A percentile compares a stretch with the other conserved stretches of the same genome.
These are phyloP conservation scores for Triticum monococcum DNA, from an alignment of 176 grass and related monocot species.

Conservation along the genomic window DNA sequence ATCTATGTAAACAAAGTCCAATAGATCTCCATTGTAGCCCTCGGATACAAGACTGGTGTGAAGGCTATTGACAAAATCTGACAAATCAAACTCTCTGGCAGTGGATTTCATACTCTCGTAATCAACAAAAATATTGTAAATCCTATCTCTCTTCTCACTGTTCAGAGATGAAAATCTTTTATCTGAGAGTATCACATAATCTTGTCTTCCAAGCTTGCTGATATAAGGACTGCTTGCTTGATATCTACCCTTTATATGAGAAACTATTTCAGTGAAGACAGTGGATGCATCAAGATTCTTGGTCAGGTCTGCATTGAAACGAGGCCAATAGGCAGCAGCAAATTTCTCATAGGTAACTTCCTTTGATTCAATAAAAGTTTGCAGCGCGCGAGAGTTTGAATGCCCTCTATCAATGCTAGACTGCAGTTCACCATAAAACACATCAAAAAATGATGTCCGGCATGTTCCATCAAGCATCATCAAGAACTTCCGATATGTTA, in stretches of 20 bases:
- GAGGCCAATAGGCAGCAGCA: conserved; percentile 69
- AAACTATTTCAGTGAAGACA: conserved; percentile 92
- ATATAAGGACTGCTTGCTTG: background rate
- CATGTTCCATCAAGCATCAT: conserved; percentile 93
- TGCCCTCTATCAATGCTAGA: conserved; percentile 36
- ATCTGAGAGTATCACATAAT: conserved; percentile 64
- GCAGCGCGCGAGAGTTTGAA: conserved; percentile 52
- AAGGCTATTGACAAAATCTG: conserved; percentile 78
- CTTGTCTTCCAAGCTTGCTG: conserved; percentile 37
- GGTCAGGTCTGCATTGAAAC: conserved; percentile 60
- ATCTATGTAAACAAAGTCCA: conserved; percentile 86
- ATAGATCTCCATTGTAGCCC: conserved; percentile 47
- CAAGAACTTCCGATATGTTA: conserved; percentile 79
- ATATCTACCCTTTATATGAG: conserved; percentile 74
- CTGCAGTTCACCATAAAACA: conserved; percentile 41
- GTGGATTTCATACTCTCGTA: conserved; percentile 65
- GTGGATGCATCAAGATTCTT: conserved; percentile 73
- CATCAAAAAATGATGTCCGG: conserved; percentile 66
- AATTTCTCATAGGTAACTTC: conserved; percentile 87
- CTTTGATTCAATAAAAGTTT: conserved; percentile 58
- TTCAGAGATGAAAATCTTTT: conserved; percentile 66
- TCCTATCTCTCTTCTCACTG: conserved; percentile 43
- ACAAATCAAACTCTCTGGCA: conserved; percentile 67
- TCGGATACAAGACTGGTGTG: conserved; percentile 35
- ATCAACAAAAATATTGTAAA: conserved; percentile 82